Evolutionary conservation across 2,329 filamentous ascomycete genomes (phyloP).

Genomic region (Bipolaris oryzae): DNA sequence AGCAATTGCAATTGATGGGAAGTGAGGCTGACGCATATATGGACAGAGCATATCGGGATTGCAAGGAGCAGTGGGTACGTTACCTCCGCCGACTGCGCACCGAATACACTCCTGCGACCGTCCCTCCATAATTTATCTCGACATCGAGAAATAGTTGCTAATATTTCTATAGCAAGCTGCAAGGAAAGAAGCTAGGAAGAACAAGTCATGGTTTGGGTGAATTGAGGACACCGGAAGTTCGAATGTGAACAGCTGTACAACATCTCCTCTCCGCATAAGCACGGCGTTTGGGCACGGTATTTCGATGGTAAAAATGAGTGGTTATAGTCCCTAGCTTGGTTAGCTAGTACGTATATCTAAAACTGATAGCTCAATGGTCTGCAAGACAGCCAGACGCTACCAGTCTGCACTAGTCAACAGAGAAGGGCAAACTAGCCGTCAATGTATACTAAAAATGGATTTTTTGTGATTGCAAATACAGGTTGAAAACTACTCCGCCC

Average conservation of each 20-base stretch:
- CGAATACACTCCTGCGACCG: not conserved
- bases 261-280: slow-evolving; percentile 21
- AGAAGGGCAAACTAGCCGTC: not conserved
- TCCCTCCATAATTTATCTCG: not conserved
- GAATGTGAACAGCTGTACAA: slow-evolving; percentile 8
- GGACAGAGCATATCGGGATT: slow-evolving; percentile 86
- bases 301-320: slow-evolving; percentile 1
- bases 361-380: not conserved
- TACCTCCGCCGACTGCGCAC: not conserved
- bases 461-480: not conserved
- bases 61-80: slow-evolving; percentile 91
- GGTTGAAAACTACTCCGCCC: not conserved
- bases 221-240: not conserved
- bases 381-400: not conserved
- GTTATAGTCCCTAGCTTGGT: not conserved
- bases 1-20: not conserved
- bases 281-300: slow-evolving; percentile 15
- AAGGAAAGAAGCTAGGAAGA: slow-evolving; percentile 30
- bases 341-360: not conserved
- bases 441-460: not conserved
- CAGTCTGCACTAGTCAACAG: not conserved
- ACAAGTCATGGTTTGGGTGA: slow-evolving; percentile 30
- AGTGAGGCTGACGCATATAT: not conserved
- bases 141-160: slow-evolving; percentile 2
- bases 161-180: slow-evolving; percentile 25